Evolutionary conservation across 441 rosid genomes (phyloP), one percentile per base, ranked within the genome.

Genomic region (Gossypium davidsonii): DNA sequence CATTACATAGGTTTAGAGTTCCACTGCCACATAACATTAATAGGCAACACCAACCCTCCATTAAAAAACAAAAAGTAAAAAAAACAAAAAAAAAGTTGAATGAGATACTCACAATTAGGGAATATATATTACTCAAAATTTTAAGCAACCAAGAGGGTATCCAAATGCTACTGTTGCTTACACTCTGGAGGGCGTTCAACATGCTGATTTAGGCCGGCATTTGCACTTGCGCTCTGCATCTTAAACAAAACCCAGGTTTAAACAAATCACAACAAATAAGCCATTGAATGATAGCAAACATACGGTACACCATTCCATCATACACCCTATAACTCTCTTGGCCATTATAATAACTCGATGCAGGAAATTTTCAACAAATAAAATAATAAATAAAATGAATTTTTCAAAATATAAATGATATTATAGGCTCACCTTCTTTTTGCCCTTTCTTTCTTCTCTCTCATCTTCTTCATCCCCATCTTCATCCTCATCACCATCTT

Each of bases 161-260:
- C 69, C 17, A 6, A 65, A 66, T 66, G 23, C 34, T 65, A 65
- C 37, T 65, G 70, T 65, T 65, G 70, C 70, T 44, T 46, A 3
- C 48, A 61, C 6, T 31, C 46, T 28, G 44, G 65, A 61, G 66
- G 12, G 12, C 12, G 66, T 46, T 61, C 48, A 6, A 6, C 44
- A 26, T 15, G 66, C 31, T 44, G 70, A 14, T 31, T 23, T 21
- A 6, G 55, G 25, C 55, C 20, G 25, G 70, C 70, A 42, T 65
- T 65, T 12, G 70, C 70, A 12, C 12, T 65, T 65, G 55, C 70
- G 3, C 37, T 20, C 70, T 65, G 55, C 70, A 65, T 23, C 46
- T 65, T 12, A 44, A 21, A 65, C 15, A 44, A 46, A 64, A 42
- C 17, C 69, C 31, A 64, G 6, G 1, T 1, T 46, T 46, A 46